These are phyloP conservation scores for Candida gigantensis DNA, from an alignment of 1,139 yeast species.

Conservation along the genomic window DNA sequence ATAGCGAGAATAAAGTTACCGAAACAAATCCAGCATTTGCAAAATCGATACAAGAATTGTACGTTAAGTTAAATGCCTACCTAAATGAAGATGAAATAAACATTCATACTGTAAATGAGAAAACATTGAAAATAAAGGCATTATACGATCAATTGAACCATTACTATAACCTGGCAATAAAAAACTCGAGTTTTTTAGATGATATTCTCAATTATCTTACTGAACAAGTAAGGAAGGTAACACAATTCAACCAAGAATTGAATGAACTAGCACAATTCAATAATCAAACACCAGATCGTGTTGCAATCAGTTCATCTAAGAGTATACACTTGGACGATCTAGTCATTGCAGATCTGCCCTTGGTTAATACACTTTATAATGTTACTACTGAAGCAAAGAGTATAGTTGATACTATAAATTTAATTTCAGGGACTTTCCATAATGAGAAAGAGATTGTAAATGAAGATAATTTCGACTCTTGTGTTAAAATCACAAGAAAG, in stretches of 20 bases:
- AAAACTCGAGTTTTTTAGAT: conserved; percentile 34
- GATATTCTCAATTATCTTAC: conserved; percentile 36
- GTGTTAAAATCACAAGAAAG: conserved; percentile 58
- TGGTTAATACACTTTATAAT: conserved; percentile 56
- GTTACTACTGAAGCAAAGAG: conserved; percentile 69
- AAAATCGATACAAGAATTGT: conserved; percentile 18
- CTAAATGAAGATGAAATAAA: conserved; percentile 17
- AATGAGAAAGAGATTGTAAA: conserved; percentile 36
- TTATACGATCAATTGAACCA: conserved; percentile 35
- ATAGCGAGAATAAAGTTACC: conserved; percentile 8
- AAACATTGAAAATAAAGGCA: conserved; percentile 27
- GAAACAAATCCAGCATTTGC: conserved; percentile 6
- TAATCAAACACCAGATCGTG: conserved; percentile 19
- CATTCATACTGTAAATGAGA: conserved; percentile 20
- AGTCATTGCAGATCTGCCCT: conserved; percentile 43
- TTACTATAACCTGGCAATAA: conserved; percentile 41
- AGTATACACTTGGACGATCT: conserved; percentile 34
- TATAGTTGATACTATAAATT: conserved; percentile 61
- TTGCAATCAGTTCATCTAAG: conserved; percentile 19
- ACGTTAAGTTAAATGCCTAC: conserved; percentile 25
- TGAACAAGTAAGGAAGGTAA: conserved; percentile 30
- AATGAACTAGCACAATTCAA: conserved; percentile 27
- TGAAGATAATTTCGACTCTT: conserved; percentile 46
- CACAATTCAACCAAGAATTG: conserved; percentile 27
- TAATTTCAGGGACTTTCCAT: conserved; percentile 55